These are phyloP conservation scores for Boletus reticuloceps DNA, from an alignment of 768 basidiomycete species.

Conservation along the genomic window DNA sequence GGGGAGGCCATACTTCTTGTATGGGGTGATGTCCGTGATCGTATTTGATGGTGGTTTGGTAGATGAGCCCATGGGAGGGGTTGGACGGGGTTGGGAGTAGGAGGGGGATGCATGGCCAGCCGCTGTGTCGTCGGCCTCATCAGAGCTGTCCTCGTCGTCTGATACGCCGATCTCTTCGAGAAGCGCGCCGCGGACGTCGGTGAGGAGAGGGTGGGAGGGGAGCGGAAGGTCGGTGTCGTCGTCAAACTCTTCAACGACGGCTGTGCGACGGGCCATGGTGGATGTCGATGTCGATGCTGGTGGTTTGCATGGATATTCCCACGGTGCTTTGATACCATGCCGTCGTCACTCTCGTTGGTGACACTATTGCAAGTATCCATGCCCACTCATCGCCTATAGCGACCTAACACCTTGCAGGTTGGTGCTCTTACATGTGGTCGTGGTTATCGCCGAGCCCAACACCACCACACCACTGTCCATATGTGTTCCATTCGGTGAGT, in stretches of 20 bases:
- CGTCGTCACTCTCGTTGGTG: neutral
- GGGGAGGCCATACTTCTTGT: slow-evolving; percentile 55
- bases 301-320: slow-evolving; percentile 17
- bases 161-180: slow-evolving; percentile 65
- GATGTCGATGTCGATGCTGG: slow-evolving; percentile 6
- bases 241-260: slow-evolving; percentile 80
- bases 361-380: slow-evolving; percentile 10
- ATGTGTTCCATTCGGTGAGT: slow-evolving; percentile 58
- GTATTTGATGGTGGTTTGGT: slow-evolving; percentile 33
- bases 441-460: slow-evolving; percentile 6
- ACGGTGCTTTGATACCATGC: slow-evolving; percentile 21
- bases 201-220: slow-evolving; percentile 61
- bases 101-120: slow-evolving; percentile 60
- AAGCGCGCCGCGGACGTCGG: slow-evolving; percentile 69
- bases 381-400: neutral
- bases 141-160: slow-evolving; percentile 47
- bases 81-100: slow-evolving; percentile 23
- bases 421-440: slow-evolving; percentile 7
- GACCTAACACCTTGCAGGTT: slow-evolving; percentile 8
- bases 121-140: slow-evolving; percentile 30
- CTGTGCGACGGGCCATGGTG: slow-evolving; percentile 68
- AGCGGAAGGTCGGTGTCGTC: slow-evolving; percentile 92
- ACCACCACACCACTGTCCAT: slow-evolving; percentile 12
- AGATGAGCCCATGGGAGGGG: slow-evolving; percentile 15
- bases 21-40: slow-evolving; percentile 75